These are phyloP conservation scores for Rhizophora mangle DNA, from an alignment of 345 rosid genomes.

Conservation along the genomic window DNA sequence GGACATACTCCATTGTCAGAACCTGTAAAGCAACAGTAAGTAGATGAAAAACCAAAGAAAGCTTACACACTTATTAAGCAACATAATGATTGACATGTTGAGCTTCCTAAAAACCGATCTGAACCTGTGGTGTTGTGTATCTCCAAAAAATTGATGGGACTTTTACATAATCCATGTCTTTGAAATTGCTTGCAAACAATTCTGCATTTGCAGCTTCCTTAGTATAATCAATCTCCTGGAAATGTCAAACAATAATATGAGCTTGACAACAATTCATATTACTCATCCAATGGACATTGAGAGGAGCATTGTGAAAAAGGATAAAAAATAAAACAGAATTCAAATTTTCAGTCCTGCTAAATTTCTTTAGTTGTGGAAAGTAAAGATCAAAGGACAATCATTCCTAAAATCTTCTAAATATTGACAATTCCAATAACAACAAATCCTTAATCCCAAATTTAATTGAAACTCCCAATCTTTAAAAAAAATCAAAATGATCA, in stretches of 20 bases:
- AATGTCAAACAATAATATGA: constrained; percentile 15
- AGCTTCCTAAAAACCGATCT: constrained; percentile 8
- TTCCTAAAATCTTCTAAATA: too few relatives aligned
- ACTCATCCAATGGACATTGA: too few relatives aligned
- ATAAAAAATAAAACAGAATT: too few relatives aligned
- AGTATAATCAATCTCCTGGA: constrained; percentile 95
- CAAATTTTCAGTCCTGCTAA: too few relatives aligned
- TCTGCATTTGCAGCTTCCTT: constrained; percentile 97
- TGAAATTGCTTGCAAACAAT: constrained; percentile 83
- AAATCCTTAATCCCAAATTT: too few relatives aligned
- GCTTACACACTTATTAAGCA: not conserved
- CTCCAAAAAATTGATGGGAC: constrained; percentile 85
- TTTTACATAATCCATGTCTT: constrained; percentile 73
- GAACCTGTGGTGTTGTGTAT: constrained; percentile 89
- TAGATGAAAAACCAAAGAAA: not conserved
- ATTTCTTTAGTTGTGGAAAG: too few relatives aligned
- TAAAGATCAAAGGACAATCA: too few relatives aligned
- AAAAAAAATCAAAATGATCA: too few relatives aligned
- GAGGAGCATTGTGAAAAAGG: too few relatives aligned
- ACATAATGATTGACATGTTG: not conserved
- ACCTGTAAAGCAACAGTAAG: constrained; percentile 44
- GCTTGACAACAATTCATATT: too few relatives aligned
- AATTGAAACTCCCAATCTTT: too few relatives aligned
- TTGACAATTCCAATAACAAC: too few relatives aligned
- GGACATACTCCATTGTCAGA: constrained; percentile 98